Conservation (phyloP, 2,329 filamentous ascomycete genomes). For the Aspergillus niger region DNA sequence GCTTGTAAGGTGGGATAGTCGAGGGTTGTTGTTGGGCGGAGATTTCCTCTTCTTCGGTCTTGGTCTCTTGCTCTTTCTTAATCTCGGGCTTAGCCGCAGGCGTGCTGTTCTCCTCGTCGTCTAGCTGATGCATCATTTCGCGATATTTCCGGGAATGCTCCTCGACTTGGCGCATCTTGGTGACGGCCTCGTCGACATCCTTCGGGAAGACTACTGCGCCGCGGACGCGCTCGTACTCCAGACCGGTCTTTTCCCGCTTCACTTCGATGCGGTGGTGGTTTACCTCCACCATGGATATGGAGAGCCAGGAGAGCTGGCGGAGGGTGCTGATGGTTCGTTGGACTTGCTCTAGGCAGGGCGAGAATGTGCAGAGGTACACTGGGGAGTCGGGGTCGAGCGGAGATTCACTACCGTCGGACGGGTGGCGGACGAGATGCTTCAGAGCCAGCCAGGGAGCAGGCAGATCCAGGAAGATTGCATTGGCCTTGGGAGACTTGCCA, state of each 20-base stretch:
- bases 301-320: conserved; percentile 80
- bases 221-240: conserved; percentile 66
- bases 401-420: conserved; percentile 40
- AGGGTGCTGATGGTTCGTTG: conserved; percentile 80
- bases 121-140: conserved; percentile 32
- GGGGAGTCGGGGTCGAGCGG: conserved; percentile 71
- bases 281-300: conserved; percentile 92
- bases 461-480: conserved; percentile 53
- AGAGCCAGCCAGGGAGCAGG: conserved; percentile 55
- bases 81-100: conserved; percentile 22
- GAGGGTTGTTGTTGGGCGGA: conserved; percentile 12
- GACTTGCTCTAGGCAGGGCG: conserved; percentile 95
- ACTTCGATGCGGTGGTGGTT: conserved; percentile 78
- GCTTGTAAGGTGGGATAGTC: conserved; percentile 61
- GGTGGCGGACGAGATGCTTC: conserved; percentile 47
- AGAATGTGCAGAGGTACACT: conserved; percentile 88
- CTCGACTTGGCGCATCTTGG: conserved; percentile 72
- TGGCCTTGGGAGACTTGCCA: conserved; percentile 46
- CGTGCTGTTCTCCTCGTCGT: conserved; percentile 25
- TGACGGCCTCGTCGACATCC: conserved; percentile 77
- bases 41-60: conserved; percentile 27
- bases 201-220: conserved; percentile 67
- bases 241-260: conserved; percentile 75
- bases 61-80: conserved; percentile 30
- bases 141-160: conserved; percentile 68